These are phyloP conservation scores for Botryotinia convoluta DNA, from an alignment of 2,329 filamentous ascomycete species.

Conservation along the genomic window DNA sequence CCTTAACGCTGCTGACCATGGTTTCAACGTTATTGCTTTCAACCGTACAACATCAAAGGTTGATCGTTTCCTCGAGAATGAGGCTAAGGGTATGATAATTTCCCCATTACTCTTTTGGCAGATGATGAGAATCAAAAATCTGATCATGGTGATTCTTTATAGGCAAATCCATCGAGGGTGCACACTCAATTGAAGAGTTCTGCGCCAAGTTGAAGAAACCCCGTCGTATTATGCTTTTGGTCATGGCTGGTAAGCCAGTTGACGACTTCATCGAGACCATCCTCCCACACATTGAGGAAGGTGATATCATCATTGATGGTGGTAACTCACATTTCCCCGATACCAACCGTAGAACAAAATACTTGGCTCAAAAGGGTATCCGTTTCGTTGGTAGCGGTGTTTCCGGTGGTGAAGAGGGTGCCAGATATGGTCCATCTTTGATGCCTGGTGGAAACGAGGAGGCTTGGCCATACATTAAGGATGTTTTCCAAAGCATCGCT, in stretches of 20 bases:
- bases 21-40: conserved; percentile 96
- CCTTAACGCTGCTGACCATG: conserved; percentile 83
- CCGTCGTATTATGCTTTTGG: conserved; percentile 95
- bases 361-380: conserved; percentile 83
- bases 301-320: conserved; percentile 99
- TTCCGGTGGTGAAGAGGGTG: conserved; percentile 98
- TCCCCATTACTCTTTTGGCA: not conserved
- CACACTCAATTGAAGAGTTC: conserved; percentile 92
- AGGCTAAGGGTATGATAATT: conserved; percentile 67
- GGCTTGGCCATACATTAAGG: conserved; percentile 98
- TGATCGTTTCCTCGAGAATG: conserved; percentile 86
- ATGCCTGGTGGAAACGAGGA: conserved; percentile 99
- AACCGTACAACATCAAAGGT: conserved; percentile 99
- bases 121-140: conserved; percentile 10
- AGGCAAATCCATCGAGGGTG: conserved; percentile 92
- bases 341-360: conserved; percentile 93
- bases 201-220: conserved; percentile 95
- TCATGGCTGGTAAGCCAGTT: conserved; percentile 96
- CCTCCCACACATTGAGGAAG: conserved; percentile 75
- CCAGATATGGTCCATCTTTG: conserved; percentile 92
- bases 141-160: conserved; percentile 17
- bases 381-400: conserved; percentile 96
- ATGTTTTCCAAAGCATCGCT: conserved; percentile 95
- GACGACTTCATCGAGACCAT: conserved; percentile 99
- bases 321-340: conserved; percentile 99